Conservation (phyloP, 257 asterid species). For the Nicotiana tomentosiformis region DNA sequence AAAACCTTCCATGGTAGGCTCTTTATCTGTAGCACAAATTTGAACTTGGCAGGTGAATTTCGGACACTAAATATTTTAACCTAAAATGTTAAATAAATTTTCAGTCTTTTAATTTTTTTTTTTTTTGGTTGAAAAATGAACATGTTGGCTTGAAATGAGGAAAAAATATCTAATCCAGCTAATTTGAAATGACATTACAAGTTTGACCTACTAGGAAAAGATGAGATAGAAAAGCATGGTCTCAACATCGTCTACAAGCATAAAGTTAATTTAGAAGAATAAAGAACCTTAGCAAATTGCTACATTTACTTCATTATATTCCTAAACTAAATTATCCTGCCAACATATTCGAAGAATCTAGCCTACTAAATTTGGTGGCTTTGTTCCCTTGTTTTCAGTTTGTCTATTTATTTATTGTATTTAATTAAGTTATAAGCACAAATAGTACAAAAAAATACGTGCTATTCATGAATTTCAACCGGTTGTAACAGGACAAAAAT, state of each 20-base stretch:
- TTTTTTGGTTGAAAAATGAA: background rate
- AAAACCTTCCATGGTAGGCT: too few relatives aligned
- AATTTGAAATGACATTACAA: background rate
- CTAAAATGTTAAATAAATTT: background rate
- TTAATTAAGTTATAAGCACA: background rate
- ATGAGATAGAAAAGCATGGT: background rate
- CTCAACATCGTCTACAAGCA: background rate
- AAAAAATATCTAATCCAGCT: background rate
- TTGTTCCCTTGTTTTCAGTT: background rate
- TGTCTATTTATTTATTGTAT: background rate
- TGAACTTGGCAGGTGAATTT: too few relatives aligned
- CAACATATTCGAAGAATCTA: background rate
- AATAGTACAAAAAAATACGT: too few relatives aligned
- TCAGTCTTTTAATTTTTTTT: background rate
- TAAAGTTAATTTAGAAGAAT: background rate
- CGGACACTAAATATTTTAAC: too few relatives aligned
- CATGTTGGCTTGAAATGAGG: background rate
- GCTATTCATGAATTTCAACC: too few relatives aligned
- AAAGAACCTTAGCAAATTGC: slow-evolving; percentile 3
- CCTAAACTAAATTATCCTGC: background rate
- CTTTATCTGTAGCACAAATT: too few relatives aligned
- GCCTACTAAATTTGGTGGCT: background rate
- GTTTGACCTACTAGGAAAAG: background rate
- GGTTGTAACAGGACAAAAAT: too few relatives aligned
- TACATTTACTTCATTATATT: background rate